Base-by-base conservation (phyloP, 2,329 filamentous ascomycete species). In the Ceratocystiopsis brevicomis region DNA sequence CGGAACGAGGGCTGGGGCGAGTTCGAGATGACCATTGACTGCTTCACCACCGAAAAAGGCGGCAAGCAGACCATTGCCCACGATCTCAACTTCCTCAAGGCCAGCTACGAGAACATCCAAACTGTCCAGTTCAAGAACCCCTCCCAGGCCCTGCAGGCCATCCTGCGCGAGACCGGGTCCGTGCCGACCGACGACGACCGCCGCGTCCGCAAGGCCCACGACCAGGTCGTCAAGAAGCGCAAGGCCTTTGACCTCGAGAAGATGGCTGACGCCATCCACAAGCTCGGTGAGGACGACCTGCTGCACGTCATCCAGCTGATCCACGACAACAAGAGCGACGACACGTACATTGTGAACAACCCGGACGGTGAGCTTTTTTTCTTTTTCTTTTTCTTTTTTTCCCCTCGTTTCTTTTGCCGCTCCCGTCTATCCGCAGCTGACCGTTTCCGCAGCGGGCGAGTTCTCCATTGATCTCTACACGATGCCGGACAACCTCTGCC, bases 381-480 rank as follows among this genome's bases (percentile, higher is more conserved):
- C 25, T 47, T 44, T 43, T 45, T 37, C 41, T 36, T 42, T 45
- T 48, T 48, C 17, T 10, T 32, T 21, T 13, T n/a, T 39, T n/a
- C n/a, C n/a, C n/a, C n/a, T n/a, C n/a, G n/a, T n/a, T n/a, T n/a
- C n/a, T n/a, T n/a, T n/a, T n/a, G n/a, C n/a, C n/a, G n/a, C n/a
- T n/a, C n/a, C n/a, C n/a, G n/a, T n/a, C 5, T 21, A 18, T 37
- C 15, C 25, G 25, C 25, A 30, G 25, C 21, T 45, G 18, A 41
- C 43, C n/a, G n/a, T n/a, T 6, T 44, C 25, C 17, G 12, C 60
- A 71, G 86, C 87, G 56, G 90, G 90, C 56, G 90, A 98, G 64
- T 98, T 98, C 65, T 90, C 94, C 48, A 88, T 98, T 53, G 90
- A 98, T 57, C 71, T 98, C 46, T 96, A 94, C 65, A 96, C 90